These are phyloP conservation scores for Geranomyces variabilis DNA, from an alignment of 192 early-diverging fungal species.

Conservation along the genomic window DNA sequence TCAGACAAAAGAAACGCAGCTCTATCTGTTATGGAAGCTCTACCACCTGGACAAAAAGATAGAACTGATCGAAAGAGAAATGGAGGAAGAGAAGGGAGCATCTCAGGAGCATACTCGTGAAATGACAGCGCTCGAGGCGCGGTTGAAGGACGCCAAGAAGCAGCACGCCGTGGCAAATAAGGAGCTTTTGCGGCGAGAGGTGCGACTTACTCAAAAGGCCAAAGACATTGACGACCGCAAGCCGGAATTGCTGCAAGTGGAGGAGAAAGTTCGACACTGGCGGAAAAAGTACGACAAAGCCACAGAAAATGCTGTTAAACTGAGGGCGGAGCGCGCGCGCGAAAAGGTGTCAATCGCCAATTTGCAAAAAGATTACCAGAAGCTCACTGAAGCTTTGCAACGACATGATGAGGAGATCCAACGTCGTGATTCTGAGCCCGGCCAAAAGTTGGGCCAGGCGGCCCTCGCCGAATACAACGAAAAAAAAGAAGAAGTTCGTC, in stretches of 20 bases:
- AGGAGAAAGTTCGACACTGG: constrained; percentile 76
- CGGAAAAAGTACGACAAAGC: constrained; percentile 67
- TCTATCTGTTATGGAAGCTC: constrained; percentile 86
- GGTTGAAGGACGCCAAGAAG: constrained; percentile 67
- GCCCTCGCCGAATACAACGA: constrained; percentile 59
- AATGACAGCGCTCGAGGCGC: constrained; percentile 41
- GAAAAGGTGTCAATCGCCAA: constrained; percentile 53
- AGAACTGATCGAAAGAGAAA: constrained; percentile 58
- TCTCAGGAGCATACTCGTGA: constrained; percentile 14
- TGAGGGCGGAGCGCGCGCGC: constrained; percentile 55
- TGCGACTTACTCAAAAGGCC: constrained; percentile 71
- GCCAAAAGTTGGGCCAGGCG: constrained; percentile 21
- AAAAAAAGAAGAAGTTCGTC: constrained; percentile 71
- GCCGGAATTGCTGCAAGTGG: constrained; percentile 63
- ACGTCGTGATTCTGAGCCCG: constrained; percentile 41
- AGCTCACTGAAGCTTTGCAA: constrained; percentile 34
- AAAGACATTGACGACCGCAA: constrained; percentile 75
- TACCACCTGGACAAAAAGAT: constrained; percentile 83
- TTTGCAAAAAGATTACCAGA: constrained; percentile 49
- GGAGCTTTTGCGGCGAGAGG: constrained; percentile 72
- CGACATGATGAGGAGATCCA: constrained; percentile 40
- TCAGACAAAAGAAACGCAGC: constrained; percentile 65
- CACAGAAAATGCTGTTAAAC: constrained; percentile 58
- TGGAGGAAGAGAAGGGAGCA: constrained; percentile 57
- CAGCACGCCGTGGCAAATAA: constrained; percentile 75